A percentile compares a stretch with the other conserved stretches of the same genome.
phyloP scores from a whole-genome alignment of 768 basidiomycete genomes.

The Porphyrellus cyaneotinctus region DNA sequence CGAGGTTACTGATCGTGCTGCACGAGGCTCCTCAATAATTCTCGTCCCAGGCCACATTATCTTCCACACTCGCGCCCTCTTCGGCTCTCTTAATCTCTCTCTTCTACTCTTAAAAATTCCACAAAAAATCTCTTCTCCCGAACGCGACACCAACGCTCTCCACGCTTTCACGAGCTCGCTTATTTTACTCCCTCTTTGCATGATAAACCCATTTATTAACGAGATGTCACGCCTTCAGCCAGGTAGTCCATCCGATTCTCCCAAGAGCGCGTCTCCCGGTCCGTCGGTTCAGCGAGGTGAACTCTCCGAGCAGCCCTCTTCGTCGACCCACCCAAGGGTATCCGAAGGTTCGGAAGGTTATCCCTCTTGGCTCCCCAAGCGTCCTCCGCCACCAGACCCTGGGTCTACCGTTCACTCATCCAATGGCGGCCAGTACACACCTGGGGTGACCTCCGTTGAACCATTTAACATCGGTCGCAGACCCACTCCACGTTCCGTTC shows the following conservation, averaged over 20 bases:
- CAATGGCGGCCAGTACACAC: slow-evolving; percentile 38
- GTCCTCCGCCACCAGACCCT: slow-evolving; percentile 74
- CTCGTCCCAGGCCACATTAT: slow-evolving; percentile 17
- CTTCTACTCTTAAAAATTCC: slow-evolving; percentile 11
- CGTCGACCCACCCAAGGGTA: slow-evolving; percentile 31
- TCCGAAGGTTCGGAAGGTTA: slow-evolving; percentile 62
- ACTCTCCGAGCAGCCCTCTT: slow-evolving; percentile 33
- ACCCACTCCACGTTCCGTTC: slow-evolving; percentile 75
- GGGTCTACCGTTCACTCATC: slow-evolving; percentile 65
- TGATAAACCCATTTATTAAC: slow-evolving; percentile 30
- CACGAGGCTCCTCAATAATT: slow-evolving; percentile 44
- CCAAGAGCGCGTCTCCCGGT: slow-evolving; percentile 26
- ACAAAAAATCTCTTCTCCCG: slow-evolving; percentile 13
- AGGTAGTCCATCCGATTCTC: slow-evolving; percentile 28
- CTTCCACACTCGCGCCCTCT: slow-evolving; percentile 22
- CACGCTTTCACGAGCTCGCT: slow-evolving; percentile 27
- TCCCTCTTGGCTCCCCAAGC: slow-evolving; percentile 79
- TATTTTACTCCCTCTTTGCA: slow-evolving; percentile 30
- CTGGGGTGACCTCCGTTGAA: slow-evolving; percentile 32
- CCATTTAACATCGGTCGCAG: slow-evolving; percentile 54
- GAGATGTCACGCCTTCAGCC: slow-evolving; percentile 37
- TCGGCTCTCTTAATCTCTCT: slow-evolving; percentile 16
- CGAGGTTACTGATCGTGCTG: slow-evolving; percentile 42
- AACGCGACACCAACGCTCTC: slow-evolving; percentile 34
- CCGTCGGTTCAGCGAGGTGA: slow-evolving; percentile 28